Conservation (phyloP, 106 monocot genomes). For the Dendrobium nobile region DNA sequence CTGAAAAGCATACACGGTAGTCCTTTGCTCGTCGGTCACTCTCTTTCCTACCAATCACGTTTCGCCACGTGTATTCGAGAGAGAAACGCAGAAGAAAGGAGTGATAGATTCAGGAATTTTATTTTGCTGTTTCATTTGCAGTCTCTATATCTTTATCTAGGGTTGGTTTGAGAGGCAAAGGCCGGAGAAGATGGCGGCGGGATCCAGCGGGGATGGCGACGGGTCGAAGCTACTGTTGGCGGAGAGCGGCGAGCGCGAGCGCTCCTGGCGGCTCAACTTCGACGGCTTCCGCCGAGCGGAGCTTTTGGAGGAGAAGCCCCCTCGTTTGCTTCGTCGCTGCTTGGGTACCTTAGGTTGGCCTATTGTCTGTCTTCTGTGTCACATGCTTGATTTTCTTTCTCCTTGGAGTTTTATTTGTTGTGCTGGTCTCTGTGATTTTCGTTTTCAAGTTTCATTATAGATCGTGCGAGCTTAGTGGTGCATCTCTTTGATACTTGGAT, state of each 20-base stretch:
- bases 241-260: slow-evolving; percentile 25
- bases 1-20: too few relatives aligned
- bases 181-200: slow-evolving; percentile 14
- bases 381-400: neutral
- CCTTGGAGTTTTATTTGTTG: neutral
- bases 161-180: neutral
- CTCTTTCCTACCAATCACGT: neutral
- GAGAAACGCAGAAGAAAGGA: too few relatives aligned
- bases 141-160: neutral
- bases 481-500: neutral
- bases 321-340: slow-evolving; percentile 40
- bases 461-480: neutral
- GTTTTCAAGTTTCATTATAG: neutral
- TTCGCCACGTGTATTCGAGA: too few relatives aligned
- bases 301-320: slow-evolving; percentile 33
- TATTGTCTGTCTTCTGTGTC: neutral
- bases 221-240: slow-evolving; percentile 27
- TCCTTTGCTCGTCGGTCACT: neutral
- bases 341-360: slow-evolving; percentile 43
- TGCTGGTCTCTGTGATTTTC: neutral
- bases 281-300: slow-evolving; percentile 37
- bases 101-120: too few relatives aligned
- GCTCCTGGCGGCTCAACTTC: slow-evolving; percentile 62
- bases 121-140: too few relatives aligned
- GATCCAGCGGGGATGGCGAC: slow-evolving; percentile 14